Evolutionary conservation across 2,329 filamentous ascomycete genomes (phyloP), one percentile per base, ranked within the genome.

Genomic region (Gnomoniopsis sp.): DNA sequence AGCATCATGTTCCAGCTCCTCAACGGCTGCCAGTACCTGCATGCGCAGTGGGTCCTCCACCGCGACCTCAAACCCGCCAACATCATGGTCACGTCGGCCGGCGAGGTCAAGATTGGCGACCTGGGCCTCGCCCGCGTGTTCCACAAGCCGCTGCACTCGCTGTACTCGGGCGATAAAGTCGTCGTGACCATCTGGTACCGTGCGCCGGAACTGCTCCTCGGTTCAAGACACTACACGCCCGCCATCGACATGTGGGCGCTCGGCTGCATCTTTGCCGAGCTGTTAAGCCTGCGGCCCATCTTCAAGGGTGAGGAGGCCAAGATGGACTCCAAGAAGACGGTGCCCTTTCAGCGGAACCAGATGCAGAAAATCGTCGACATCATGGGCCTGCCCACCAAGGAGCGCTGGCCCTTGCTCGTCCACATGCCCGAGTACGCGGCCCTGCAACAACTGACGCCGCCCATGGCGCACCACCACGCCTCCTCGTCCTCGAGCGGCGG

Each of bases 131-230:
- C 95, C 8, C 87, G 95, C 19, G 81, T 97, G 2, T 98, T 98
- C 74, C 89, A 95, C 76, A 97, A 98, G 70, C 95, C 95, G 0
- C 78, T 98, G 1, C 91, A 96, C 68, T 91, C 90, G 0, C 83
- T 99, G 1, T 99, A 95, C 73, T 90, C 86, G 19, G 95, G 95
- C 54, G 95, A 99, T 67, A 99, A 99, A 72, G 95, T 99, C 2
- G 95, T 99, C 54, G 95, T 99, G 15, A 99, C 95, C 0, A 99
- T 99, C 63, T 99, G 95, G 95, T 99, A 99, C 69, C 90, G 95
- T 22, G 95, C 95, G 0, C 95, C 95, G 0, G 95, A 99, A 73
- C 81, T 99, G 3, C 84, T 99, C 1, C 85, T 99, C 3, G 95
- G 95, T 2, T 91, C 88, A 52, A 85, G 90, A n/a, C 95, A 99